Base-by-base conservation (phyloP, 768 basidiomycete species). In the Lenzites betulinus region DNA sequence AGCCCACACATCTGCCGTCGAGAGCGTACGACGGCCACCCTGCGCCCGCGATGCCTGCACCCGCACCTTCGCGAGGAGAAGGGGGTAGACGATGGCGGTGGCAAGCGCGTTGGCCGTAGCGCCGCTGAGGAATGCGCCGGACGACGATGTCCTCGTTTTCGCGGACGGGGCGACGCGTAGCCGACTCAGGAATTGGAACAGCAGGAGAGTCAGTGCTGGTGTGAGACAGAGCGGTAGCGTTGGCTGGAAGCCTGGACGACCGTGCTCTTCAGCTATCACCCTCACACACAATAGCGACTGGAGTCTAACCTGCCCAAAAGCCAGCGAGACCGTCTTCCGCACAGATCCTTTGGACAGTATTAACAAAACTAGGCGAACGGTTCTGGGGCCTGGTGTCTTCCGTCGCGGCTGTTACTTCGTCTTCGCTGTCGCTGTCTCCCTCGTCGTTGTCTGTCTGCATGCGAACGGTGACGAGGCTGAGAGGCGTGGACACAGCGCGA, bases 51-150 rank as follows among this genome's bases (percentile, higher is more conserved):
- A 55, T 11, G 66, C 74, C 59, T 81, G 83, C 6, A 81, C 73
- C 6, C 81, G 78, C 20, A 81, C 83, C 72, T 87, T 87, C 18
- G 84, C 81, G 18, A 87, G 77, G 20, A 86, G 83, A 28, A 86
- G 74, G 0, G 85, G 85, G 66, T 87, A 86, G 8, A 85, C 71
- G 1, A 84, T 55, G 0, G 75, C 67, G 7, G 78, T 73, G 0
- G 83, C 83, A 41, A 84, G 70, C 0, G 82, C 76, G 62, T 82
- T 84, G 0, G 85, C 79, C 23, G 82, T 71, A 0, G 85, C 84
- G 1, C 76, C 84, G n/a, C 81, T 81, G 43, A 86, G 61, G 68
- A 87, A 86, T 0, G 84, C 81, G 60, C 83, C 77, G 6, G 25
- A 22, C 3, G 71, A 63, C 11, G 81, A 75, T 1, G 70, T 75